Base-by-base conservation (phyloP, 2,329 filamentous ascomycete genomes). In the Hymenoscyphus albidus region DNA sequence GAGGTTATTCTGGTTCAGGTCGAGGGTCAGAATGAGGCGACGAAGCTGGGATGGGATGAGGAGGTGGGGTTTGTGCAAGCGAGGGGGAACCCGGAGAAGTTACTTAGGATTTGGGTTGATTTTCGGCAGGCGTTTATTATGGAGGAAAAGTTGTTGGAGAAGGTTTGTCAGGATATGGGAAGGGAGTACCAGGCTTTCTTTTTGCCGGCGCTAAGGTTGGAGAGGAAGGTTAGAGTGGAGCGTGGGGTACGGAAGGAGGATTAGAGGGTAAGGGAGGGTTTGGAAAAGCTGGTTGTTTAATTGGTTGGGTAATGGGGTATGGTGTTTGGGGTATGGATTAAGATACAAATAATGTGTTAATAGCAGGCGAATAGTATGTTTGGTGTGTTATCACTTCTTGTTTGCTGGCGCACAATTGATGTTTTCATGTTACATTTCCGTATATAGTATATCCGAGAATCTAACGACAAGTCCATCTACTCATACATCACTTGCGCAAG, bases 1-100 rank as follows among this genome's bases (percentile, higher is more conserved):
- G 66, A 73, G 55, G 64, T 75, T 7, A 61, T 69, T 9, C 55
- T 75, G 0, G 72, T 75, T 3, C 72, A 75, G 54, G 70, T 69
- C 13, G 68, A 70, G 6, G 39, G 22, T 22, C 9, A 59, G 58
- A 44, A 12, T 59, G 18, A 38, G 35, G 16, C 32, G 10, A 10
- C 42, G 3, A 42, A 57, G 7, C 13, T 55, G 1, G 38, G 55
- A 18, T 59, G 51, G 57, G 44, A 65, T 18, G 57, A 69, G 35
- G 63, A 68, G 22, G 64, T 72, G 9, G 62, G 66, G 5, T 70
- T 74, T 58, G 63, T 66, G 13, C 62, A 65, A 16, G 59, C 70
- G 12, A 69, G 64, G 14, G 66, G 62, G 6, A 51, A 67, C 35
- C 65, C 71, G 3, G 72, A 74, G 55, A 38, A 35, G 9, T n/a